These are phyloP conservation scores for Nothophaeocryptopus gaeumannii DNA, from an alignment of 2,329 filamentous ascomycete genomes.

Conservation along the genomic window DNA sequence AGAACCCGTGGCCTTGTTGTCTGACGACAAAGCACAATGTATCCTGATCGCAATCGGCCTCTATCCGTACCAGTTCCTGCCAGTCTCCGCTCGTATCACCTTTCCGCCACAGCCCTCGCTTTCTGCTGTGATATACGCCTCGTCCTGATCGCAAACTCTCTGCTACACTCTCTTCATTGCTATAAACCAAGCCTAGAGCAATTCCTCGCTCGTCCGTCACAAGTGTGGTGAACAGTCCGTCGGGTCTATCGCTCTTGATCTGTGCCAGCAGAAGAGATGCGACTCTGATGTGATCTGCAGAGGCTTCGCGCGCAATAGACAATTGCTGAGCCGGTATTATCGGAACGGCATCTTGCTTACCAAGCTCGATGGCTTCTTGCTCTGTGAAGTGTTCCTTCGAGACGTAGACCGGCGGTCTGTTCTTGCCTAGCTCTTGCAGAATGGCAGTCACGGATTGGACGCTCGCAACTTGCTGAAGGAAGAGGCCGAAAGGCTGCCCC, in stretches of 20 bases:
- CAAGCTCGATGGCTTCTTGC: constrained; percentile 42
- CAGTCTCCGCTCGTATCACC: constrained; percentile 91
- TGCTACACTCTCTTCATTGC: constrained; percentile 82
- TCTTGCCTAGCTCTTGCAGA: constrained; percentile 50
- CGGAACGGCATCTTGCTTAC: constrained; percentile 57
- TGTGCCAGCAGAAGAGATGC: constrained; percentile 69
- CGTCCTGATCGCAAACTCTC: constrained; percentile 78
- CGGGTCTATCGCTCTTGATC: constrained; percentile 76
- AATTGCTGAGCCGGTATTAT: constrained; percentile 70
- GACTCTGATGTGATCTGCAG: constrained; percentile 61
- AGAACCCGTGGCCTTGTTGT: constrained; percentile 86
- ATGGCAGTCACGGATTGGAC: constrained; percentile 45
- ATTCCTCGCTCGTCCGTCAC: constrained; percentile 85
- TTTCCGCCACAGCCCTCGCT: constrained; percentile 95
- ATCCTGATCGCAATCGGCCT: constrained; percentile 89
- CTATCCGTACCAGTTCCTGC: constrained; percentile 80
- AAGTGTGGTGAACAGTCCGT: constrained; percentile 82
- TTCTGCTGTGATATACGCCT: constrained; percentile 94
- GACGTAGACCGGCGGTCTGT: constrained; percentile 51
- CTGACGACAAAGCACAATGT: constrained; percentile 85
- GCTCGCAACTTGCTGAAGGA: constrained; percentile 40
- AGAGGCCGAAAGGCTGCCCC: constrained; percentile 46
- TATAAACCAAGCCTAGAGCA: constrained; percentile 88
- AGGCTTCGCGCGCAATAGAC: constrained; percentile 62
- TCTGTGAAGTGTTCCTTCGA: constrained; percentile 44